Evolutionary conservation across 352 stramenopile species (phyloP), one percentile per base, ranked within the genome.

Genomic region (Pythium myriotylum): DNA sequence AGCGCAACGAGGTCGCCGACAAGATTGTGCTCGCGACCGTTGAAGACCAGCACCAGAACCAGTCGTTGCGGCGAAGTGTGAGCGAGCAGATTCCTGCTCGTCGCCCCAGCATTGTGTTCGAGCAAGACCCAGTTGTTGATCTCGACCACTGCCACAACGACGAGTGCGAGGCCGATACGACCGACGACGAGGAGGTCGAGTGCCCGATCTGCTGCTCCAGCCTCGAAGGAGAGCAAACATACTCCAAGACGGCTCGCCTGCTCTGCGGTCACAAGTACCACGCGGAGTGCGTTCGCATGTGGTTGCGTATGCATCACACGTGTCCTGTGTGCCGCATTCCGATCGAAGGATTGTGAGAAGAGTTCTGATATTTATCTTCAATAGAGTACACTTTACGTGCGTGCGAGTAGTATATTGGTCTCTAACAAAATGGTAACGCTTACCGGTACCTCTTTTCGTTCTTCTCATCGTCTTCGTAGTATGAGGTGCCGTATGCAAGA

Each of bases 381-480:
- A 56, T 61, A 70, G 54, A 59, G 49, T 65, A 64, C 54, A 55
- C 40, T 56, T 54, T 33, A 37, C 42, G 42, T 58, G 13, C 19
- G 37, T 35, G 13, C 27, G 23, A 23, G 24, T 52, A 27, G 29
- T 35, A 35, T 35, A 35, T 35, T 35, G 29, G 29, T 35, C 22
- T 59, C 48, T 59, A 61, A 61, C 42, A 61, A 61, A 61, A 51
- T 61, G 24, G 54, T 7, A 19, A 0, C 8, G 17, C 35, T 50
- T 68, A 66, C 39, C 59, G 59, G 50, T 55, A 58, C 4, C 50
- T 41, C 49, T 55, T 54, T 50, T 69, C 72, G 20, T 84, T 79
- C 59, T 89, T 89, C 32, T 86, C 79, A 56, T 91, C 83, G 57
- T 95, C 86, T 56, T 95, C 86, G 55, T 95, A 95, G 72, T 95